These are phyloP conservation scores for Pichia sp. DNA, from an alignment of 1,139 yeast species.

Conservation along the genomic window DNA sequence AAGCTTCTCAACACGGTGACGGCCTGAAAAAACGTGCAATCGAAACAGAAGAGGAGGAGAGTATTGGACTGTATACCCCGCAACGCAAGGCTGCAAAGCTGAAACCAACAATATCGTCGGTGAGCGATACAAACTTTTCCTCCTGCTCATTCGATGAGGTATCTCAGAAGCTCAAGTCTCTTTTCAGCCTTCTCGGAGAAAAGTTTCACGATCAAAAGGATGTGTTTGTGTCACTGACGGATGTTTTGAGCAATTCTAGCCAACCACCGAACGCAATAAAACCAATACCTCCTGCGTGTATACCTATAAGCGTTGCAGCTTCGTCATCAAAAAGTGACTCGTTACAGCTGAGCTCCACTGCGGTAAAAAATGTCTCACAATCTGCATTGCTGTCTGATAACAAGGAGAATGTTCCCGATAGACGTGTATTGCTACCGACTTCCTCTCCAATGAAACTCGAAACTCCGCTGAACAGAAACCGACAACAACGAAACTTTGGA, in stretches of 20 bases:
- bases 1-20: not conserved
- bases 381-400: not conserved
- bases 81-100: not conserved
- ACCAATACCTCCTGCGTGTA: not conserved
- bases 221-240: constrained; percentile 1
- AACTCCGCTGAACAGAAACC: not conserved
- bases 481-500: constrained; percentile 1
- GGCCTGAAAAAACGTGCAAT: not conserved
- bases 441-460: constrained; percentile 1
- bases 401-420: not conserved
- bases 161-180: not conserved
- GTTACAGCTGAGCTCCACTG: not conserved
- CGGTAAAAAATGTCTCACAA: not conserved
- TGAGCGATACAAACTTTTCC: not conserved
- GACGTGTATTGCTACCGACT: not conserved
- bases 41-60: not conserved
- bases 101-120: not conserved
- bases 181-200: constrained; percentile 1
- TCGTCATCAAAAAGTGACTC: not conserved
- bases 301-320: not conserved
- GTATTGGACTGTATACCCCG: not conserved
- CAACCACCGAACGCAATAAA: not conserved
- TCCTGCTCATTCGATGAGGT: constrained; percentile 1
- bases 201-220: constrained; percentile 2
- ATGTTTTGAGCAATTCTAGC: not conserved